Evolutionary conservation across 805 yeast species (phyloP).

Genomic region (Suhomyces vadensis): DNA sequence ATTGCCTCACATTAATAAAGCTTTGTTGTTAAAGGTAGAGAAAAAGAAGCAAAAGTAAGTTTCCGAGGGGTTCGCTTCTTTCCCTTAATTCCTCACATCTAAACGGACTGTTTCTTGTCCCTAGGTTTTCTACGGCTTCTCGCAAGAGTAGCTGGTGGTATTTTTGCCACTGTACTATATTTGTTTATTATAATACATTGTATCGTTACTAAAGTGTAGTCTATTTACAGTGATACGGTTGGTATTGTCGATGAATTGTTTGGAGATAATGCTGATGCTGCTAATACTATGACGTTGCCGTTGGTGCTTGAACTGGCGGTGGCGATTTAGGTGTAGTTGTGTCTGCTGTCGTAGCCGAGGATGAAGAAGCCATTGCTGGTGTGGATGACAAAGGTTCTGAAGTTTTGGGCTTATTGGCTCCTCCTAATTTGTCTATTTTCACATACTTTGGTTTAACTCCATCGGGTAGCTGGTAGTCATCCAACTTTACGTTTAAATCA

Average conservation of each 20-base stretch:
- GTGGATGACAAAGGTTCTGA: neutral
- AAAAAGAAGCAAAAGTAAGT: slow-evolving; percentile 21
- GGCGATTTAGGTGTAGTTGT: neutral
- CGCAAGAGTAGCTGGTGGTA: neutral
- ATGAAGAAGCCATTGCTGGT: neutral
- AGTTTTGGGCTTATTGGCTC: neutral
- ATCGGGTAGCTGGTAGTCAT: slow-evolving; percentile 51
- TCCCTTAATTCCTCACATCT: no score
- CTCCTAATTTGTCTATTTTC: slow-evolving; percentile 42
- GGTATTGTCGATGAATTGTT: neutral
- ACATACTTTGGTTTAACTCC: slow-evolving; percentile 48
- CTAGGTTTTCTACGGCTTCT: slow-evolving; percentile 1
- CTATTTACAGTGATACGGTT: slow-evolving; percentile 2
- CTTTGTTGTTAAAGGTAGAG: slow-evolving; percentile 34
- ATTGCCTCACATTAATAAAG: slow-evolving; percentile 36
- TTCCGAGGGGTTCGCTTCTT: neutral
- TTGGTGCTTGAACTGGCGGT: neutral
- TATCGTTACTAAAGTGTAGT: slow-evolving; percentile 5
- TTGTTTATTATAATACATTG: slow-evolving; percentile 8
- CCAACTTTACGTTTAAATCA: slow-evolving; percentile 41
- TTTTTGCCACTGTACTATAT: slow-evolving; percentile 7
- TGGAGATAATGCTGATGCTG: slow-evolving; percentile 3
- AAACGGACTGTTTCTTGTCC: neutral
- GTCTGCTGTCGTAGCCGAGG: neutral
- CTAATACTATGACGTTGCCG: neutral